phyloP scores from a whole-genome alignment of 2,329 filamentous ascomycete genomes.

The Drechslera avenae region DNA sequence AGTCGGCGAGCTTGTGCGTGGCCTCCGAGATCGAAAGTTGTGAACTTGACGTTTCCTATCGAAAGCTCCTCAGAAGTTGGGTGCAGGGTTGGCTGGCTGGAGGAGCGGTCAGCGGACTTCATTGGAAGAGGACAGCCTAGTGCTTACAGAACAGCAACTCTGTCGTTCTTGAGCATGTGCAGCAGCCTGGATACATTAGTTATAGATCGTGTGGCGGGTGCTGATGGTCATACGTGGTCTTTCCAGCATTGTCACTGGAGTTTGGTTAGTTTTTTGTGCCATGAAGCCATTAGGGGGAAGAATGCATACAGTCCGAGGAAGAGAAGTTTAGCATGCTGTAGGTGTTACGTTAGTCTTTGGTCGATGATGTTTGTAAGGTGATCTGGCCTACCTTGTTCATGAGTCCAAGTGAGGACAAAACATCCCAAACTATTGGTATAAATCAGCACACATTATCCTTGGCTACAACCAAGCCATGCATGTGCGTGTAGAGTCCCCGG shows the following conservation, averaged over 20 bases:
- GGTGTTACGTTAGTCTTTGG: constrained; percentile 12
- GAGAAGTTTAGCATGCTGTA: constrained; percentile 64
- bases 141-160: constrained; percentile 83
- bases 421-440: constrained; percentile 73
- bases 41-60: constrained; percentile 73
- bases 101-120: constrained; percentile 8
- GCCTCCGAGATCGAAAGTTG: constrained; percentile 75
- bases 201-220: constrained; percentile 1
- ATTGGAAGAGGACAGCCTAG: background rate
- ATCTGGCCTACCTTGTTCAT: constrained; percentile 69
- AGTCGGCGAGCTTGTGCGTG: constrained; percentile 49
- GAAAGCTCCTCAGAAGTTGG: constrained; percentile 69
- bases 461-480: background rate
- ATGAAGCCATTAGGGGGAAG: background rate
- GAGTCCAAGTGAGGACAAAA: constrained; percentile 83
- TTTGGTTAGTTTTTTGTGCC: constrained; percentile 57
- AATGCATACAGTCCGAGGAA: constrained; percentile 73
- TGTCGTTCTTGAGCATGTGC: constrained; percentile 91
- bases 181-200: constrained; percentile 58
- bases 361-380: background rate
- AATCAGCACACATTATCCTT: constrained; percentile 10
- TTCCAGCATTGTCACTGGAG: constrained; percentile 91
- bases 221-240: constrained; percentile 70
- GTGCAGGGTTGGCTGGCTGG: constrained; percentile 39
- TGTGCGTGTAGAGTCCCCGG: background rate